Base-by-base conservation (phyloP, 805 yeast genomes). In the Barnettozyma salicaria region DNA sequence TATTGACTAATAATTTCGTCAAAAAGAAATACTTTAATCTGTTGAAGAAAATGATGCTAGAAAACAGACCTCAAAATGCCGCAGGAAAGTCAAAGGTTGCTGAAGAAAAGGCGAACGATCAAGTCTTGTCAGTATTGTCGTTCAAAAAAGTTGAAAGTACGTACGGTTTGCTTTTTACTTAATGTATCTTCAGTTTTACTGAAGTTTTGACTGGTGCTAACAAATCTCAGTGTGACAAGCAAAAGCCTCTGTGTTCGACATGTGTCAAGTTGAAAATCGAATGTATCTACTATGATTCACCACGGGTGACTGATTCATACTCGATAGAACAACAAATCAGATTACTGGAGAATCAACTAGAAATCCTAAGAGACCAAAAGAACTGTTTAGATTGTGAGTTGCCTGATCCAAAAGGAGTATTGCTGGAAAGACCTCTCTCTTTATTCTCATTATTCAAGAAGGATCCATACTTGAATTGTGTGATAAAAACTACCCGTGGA, bases 41-140 rank as follows among this genome's bases (percentile, higher is more conserved):
- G n/a, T n/a, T n/a, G n/a, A n/a, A n/a, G n/a, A n/a, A n/a, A n/a
- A n/a, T n/a, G n/a, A n/a, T n/a, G n/a, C n/a, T n/a, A n/a, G n/a
- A n/a, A n/a, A n/a, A n/a, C n/a, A n/a, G n/a, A n/a, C n/a, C n/a
- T n/a, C n/a, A n/a, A n/a, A n/a, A n/a, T n/a, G n/a, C n/a, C n/a
- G n/a, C n/a, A n/a, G 13, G 27, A 4, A 25, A 16, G 4, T 17
- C 16, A 25, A 7, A 3, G 3, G 27, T 9, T 30, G 6, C 32
- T 19, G 17, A 35, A 28, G 30, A 36, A 37, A 23, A 23, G 37
- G 7, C 21, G 41, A 7, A 30, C 29, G 4, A 37, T 37, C 30
- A 37, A 37, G 12, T 37, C 41, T 2, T 37, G 37, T 19, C 41
- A 32, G 23, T 25, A 20, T 10, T 37, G 41, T 16, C 28, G 41